A percentile compares a stretch with the other conserved stretches of the same genome.
Conservation (phyloP, 345 rosid species). For the Rhodomyrtus tomentosa region DNA sequence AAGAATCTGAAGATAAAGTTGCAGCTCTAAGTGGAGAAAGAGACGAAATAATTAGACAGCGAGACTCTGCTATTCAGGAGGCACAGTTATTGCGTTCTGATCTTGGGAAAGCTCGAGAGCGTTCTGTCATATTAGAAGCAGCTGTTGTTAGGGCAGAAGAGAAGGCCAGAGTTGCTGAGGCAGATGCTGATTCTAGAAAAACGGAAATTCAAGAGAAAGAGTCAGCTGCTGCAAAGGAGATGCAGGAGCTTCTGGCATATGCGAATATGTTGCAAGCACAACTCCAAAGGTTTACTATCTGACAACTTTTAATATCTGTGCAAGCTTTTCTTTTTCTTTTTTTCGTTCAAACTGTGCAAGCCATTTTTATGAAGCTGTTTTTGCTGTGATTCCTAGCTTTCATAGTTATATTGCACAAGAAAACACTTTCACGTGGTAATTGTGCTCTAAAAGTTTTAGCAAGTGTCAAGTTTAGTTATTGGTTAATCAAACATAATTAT, state of each 20-base stretch:
- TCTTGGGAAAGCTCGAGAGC: constrained; percentile 91
- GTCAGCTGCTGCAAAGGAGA: constrained; percentile 53
- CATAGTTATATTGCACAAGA: neutral
- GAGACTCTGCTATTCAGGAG: constrained; percentile 69
- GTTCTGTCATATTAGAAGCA: constrained; percentile 70
- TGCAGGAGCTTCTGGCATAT: constrained; percentile 79
- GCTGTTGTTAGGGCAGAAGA: constrained; percentile 80
- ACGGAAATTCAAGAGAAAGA: constrained; percentile 69
- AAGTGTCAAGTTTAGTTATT: neutral
- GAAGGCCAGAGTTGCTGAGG: constrained; percentile 66
- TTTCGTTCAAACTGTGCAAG: neutral
- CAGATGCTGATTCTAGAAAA: constrained; percentile 56
- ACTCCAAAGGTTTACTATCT: constrained; percentile 68
- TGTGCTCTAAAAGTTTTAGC: neutral
- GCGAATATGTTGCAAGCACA: constrained; percentile 63
- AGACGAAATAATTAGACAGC: constrained; percentile 59
- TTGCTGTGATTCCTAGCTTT: neutral
- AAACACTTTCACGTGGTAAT: neutral
- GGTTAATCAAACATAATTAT: neutral
- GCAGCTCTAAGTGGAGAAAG: constrained; percentile 48
- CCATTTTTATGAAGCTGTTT: neutral
- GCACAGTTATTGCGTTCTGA: constrained; percentile 91
- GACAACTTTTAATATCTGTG: neutral
- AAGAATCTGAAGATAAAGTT: constrained; percentile 60
- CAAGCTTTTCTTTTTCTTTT: neutral